Conservation (phyloP, 139 green algal genomes). For the Microglena sp. region DNA sequence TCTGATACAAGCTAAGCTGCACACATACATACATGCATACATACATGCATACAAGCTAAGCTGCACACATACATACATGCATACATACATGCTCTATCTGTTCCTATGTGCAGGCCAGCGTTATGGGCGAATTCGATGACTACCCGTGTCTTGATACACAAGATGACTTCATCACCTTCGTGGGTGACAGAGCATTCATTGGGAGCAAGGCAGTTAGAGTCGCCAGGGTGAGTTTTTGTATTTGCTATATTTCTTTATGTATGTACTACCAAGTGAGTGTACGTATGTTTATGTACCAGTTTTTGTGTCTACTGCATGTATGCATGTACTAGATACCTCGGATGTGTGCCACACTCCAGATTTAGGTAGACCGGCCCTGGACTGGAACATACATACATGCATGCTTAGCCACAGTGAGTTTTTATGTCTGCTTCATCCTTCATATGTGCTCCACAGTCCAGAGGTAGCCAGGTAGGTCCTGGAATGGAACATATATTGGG, state of each 20-base stretch:
- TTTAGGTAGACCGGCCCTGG: no score
- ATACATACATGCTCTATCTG: not conserved
- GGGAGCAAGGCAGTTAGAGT: constrained; percentile 33
- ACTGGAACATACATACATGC: no score
- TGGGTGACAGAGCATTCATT: constrained; percentile 26
- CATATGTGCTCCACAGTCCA: no score
- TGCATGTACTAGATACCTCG: no score
- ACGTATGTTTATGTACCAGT: not conserved
- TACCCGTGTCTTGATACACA: constrained; percentile 11
- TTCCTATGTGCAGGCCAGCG: no score
- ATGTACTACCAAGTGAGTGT: not conserved
- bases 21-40: not conserved
- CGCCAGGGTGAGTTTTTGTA: constrained; percentile 21
- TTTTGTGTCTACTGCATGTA: not conserved
- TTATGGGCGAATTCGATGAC: constrained; percentile 3
- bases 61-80: not conserved
- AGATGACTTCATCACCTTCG: constrained; percentile 19
- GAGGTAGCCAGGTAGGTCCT: no score
- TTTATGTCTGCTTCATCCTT: no score
- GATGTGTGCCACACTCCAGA: no score
- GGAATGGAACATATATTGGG: no score
- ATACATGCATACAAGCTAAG: not conserved
- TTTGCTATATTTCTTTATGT: constrained; percentile 1
- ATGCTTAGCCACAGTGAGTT: no score
- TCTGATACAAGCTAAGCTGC: not conserved